Conservation (phyloP, 768 basidiomycete genomes). For the Amanita phalloides region DNA sequence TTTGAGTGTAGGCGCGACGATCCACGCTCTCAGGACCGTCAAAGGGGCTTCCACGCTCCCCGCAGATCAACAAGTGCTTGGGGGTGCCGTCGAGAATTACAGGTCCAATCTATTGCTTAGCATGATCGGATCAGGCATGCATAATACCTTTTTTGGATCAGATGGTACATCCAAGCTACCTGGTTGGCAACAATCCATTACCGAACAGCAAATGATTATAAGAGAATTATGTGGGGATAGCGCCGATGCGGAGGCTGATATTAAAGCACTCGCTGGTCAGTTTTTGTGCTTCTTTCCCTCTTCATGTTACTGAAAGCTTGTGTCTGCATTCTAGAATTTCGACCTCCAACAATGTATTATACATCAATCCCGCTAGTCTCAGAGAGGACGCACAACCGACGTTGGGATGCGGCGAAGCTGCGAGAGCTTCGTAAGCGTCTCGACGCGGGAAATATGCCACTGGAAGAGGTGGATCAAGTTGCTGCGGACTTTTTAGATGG, state of each 20-base stretch:
- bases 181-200: conserved; percentile 65
- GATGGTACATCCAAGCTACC: conserved; percentile 53
- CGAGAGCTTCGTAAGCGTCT: conserved; percentile 91
- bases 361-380: conserved; percentile 88
- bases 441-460: conserved; percentile 78
- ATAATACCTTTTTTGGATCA: conserved; percentile 40
- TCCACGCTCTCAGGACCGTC: conserved; percentile 76
- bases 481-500: conserved; percentile 87
- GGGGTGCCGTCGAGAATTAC: conserved; percentile 90
- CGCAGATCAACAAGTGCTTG: conserved; percentile 87
- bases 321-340: conserved; percentile 52
- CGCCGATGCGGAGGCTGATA: conserved; percentile 72
- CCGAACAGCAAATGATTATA: conserved; percentile 97
- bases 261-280: conserved; percentile 75
- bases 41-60: conserved; percentile 91
- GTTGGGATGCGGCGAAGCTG: conserved; percentile 89
- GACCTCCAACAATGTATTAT: conserved; percentile 93
- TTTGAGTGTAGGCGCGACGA: conserved; percentile 78
- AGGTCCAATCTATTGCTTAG: conserved; percentile 84
- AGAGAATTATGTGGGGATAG: conserved; percentile 76
- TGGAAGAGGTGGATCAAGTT: conserved; percentile 84
- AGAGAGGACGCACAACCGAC: conserved; percentile 74
- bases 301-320: conserved; percentile 1
- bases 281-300: conserved; percentile 17
- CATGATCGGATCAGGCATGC: conserved; percentile 73